Percentiles rank a stretch among this genome's conserved stretches.
These are phyloP conservation scores for Fallopia convolvulus DNA, from an alignment of 148 eudicot species.

Conservation along the genomic window DNA sequence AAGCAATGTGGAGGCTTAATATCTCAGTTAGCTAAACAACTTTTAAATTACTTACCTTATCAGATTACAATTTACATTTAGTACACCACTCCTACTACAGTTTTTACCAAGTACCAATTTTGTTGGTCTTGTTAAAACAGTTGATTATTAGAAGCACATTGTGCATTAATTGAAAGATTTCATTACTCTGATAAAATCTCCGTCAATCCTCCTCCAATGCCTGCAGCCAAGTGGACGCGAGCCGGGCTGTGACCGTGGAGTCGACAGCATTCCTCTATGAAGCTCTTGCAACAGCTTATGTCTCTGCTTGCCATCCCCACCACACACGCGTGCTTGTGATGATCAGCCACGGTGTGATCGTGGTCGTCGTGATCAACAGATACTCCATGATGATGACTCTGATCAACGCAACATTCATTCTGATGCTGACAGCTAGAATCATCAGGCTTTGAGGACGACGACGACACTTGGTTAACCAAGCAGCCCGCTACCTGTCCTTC, in stretches of 20 bases:
- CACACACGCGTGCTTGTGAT: constrained; percentile 21
- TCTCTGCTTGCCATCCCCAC: constrained; percentile 35
- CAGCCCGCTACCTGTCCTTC: constrained; percentile 5
- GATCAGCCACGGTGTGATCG: constrained; percentile 1
- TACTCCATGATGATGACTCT: too few relatives aligned
- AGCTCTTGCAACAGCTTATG: constrained; percentile 48
- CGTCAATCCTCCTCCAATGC: constrained; percentile 44
- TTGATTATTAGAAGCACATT: too few relatives aligned
- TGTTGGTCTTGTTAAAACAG: background rate
- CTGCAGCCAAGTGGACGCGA: constrained; percentile 21
- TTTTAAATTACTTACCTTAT: too few relatives aligned
- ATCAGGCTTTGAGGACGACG: background rate
- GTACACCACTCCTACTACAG: too few relatives aligned
- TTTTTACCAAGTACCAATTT: too few relatives aligned
- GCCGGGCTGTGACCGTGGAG: background rate
- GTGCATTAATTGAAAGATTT: too few relatives aligned
- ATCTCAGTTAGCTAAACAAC: too few relatives aligned
- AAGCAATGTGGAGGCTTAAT: too few relatives aligned
- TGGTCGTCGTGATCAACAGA: background rate
- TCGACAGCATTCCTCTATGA: constrained; percentile 47
- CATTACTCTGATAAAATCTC: constrained; percentile 56
- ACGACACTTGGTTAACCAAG: too few relatives aligned
- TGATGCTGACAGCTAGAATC: background rate
- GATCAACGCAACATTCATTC: background rate
- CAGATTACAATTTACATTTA: too few relatives aligned